phyloP scores from a whole-genome alignment of 176 grass and related monocot species.

The Leersia perrieri region DNA sequence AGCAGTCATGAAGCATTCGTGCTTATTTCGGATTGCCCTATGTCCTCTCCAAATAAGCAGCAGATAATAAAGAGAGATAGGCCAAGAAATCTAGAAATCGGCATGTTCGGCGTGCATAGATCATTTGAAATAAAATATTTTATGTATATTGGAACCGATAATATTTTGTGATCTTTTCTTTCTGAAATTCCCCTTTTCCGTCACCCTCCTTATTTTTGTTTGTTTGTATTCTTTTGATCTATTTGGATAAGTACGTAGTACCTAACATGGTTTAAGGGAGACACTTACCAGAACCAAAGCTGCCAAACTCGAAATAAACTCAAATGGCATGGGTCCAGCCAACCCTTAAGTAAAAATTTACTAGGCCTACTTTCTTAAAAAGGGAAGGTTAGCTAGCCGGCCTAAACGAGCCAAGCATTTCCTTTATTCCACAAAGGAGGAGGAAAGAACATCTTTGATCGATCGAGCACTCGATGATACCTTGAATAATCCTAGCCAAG shows the following conservation, averaged over 20 bases:
- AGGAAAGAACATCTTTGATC: conserved; percentile 35
- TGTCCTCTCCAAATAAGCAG: too few species aligned
- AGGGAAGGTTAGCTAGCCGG: conserved; percentile 40
- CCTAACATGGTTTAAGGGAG: not conserved
- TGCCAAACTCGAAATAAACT: conserved; percentile 14
- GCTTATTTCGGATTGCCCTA: too few species aligned
- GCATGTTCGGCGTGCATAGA: too few species aligned
- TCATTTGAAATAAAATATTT: not conserved
- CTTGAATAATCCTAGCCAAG: conserved; percentile 10
- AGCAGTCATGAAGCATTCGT: too few species aligned
- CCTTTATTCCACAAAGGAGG: conserved; percentile 19
- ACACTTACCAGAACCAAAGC: conserved; percentile 2
- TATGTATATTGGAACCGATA: not conserved
- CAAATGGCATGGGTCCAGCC: conserved; percentile 27
- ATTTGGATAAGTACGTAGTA: not conserved
- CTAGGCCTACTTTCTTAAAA: conserved; percentile 25
- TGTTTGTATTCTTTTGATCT: not conserved
- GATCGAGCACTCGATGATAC: conserved; percentile 27
- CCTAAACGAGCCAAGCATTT: conserved; percentile 38
- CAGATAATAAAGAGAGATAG: too few species aligned
- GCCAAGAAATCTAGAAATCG: too few species aligned
- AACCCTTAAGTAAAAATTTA: conserved; percentile 16
- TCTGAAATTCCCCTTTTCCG: not conserved
- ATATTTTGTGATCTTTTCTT: not conserved
- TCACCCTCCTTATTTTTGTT: not conserved